These are phyloP conservation scores for Barnettozyma pratensis DNA, from an alignment of 805 yeast species.

Conservation along the genomic window DNA sequence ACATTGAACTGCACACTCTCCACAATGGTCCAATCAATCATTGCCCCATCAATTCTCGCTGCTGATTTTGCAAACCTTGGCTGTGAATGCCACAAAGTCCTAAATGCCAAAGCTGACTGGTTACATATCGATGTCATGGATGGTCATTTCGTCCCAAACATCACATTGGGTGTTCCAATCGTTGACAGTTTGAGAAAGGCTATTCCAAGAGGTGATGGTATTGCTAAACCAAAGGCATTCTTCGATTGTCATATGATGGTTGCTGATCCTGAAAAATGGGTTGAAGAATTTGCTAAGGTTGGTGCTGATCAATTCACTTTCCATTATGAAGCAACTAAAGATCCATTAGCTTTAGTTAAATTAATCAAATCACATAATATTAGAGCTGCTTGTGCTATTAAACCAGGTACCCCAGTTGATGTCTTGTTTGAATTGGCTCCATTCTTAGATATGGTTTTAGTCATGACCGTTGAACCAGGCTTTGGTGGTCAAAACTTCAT, in stretches of 20 bases:
- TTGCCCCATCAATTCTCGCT: slow-evolving; percentile 94
- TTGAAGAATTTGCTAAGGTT: slow-evolving; percentile 81
- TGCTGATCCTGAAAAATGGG: slow-evolving; percentile 87
- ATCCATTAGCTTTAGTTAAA: slow-evolving; percentile 69
- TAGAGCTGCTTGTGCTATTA: slow-evolving; percentile 90
- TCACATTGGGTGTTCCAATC: slow-evolving; percentile 89
- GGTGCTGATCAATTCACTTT: slow-evolving; percentile 97
- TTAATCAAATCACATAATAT: slow-evolving; percentile 76
- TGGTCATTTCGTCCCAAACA: slow-evolving; percentile 97
- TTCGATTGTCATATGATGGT: slow-evolving; percentile 99
- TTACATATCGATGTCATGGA: slow-evolving; percentile 98
- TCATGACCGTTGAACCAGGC: slow-evolving; percentile 99
- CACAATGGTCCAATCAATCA: slow-evolving; percentile 68
- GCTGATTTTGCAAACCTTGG: slow-evolving; percentile 89
- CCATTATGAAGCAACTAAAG: slow-evolving; percentile 88
- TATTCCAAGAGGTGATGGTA: slow-evolving; percentile 58
- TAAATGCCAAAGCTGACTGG: slow-evolving; percentile 89
- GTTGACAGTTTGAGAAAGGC: slow-evolving; percentile 71
- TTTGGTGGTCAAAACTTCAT: slow-evolving; percentile 97
- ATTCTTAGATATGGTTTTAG: slow-evolving; percentile 85
- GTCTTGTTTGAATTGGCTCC: slow-evolving; percentile 72
- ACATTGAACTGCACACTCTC: background rate
- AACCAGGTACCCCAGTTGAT: slow-evolving; percentile 88
- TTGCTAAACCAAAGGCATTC: slow-evolving; percentile 41
- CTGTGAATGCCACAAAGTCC: slow-evolving; percentile 77